phyloP scores from a whole-genome alignment of 1,139 yeast species.

The Taphrina sp. region DNA sequence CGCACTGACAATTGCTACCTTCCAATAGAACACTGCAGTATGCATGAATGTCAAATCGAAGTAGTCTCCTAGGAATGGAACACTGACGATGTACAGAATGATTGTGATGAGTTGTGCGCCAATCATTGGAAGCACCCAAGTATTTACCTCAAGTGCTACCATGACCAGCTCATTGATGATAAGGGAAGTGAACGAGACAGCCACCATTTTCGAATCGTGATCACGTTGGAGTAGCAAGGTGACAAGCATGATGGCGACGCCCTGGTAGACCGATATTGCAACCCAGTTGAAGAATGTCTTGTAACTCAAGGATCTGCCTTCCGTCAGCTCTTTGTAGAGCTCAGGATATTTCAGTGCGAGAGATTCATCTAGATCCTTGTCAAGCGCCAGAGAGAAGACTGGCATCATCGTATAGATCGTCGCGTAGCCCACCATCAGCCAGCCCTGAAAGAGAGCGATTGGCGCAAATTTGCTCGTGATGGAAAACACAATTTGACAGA shows the following conservation, averaged over 20 bases:
- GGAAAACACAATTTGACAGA: constrained; percentile 94
- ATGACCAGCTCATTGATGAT: constrained; percentile 82
- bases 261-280: constrained; percentile 81
- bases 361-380: constrained; percentile 86
- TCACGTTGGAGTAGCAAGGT: constrained; percentile 20
- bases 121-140: constrained; percentile 70
- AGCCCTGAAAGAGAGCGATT: constrained; percentile 80
- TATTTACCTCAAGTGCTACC: constrained; percentile 89
- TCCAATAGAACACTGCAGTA: constrained; percentile 66
- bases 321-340: constrained; percentile 84
- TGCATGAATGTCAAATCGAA: constrained; percentile 67
- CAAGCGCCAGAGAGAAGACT: constrained; percentile 87
- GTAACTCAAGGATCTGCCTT: constrained; percentile 81
- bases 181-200: constrained; percentile 76
- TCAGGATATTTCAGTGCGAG: constrained; percentile 91
- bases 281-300: constrained; percentile 91
- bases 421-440: constrained; percentile 98
- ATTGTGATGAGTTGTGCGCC: constrained; percentile 70
- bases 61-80: constrained; percentile 82
- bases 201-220: constrained; percentile 63
- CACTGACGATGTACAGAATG: constrained; percentile 62
- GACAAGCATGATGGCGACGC: constrained; percentile 44
- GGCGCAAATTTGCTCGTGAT: constrained; percentile 87
- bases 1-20: constrained; percentile 59
- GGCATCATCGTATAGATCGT: constrained; percentile 98